phyloP scores from a whole-genome alignment of 768 basidiomycete genomes.

The Paxillus rubicundulus region DNA sequence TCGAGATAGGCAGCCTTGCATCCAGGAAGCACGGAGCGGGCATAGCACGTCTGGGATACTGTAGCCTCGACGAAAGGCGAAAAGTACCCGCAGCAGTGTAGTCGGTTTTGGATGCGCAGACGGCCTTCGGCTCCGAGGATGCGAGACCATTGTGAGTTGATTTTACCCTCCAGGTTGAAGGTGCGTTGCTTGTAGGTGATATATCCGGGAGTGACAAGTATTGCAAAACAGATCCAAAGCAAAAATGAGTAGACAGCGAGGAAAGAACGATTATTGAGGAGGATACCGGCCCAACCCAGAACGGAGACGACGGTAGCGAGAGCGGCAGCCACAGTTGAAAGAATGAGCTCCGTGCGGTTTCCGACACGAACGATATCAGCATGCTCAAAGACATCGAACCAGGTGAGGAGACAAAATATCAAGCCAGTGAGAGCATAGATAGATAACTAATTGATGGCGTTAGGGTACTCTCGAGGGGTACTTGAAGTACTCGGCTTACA shows the following conservation, averaged over 20 bases:
- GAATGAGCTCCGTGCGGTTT: slow-evolving; percentile 62
- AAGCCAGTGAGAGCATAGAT: slow-evolving; percentile 59
- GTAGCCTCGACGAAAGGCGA: slow-evolving; percentile 80
- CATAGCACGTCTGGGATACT: slow-evolving; percentile 68
- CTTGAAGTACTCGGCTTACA: slow-evolving; percentile 4
- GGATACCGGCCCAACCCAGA: slow-evolving; percentile 75
- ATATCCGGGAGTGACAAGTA: slow-evolving; percentile 76
- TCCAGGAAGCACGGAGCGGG: slow-evolving; percentile 67
- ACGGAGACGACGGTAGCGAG: slow-evolving; percentile 62
- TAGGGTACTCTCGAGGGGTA: background rate
- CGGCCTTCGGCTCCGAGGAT: slow-evolving; percentile 57
- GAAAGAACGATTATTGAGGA: slow-evolving; percentile 83
- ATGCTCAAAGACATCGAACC: slow-evolving; percentile 70
- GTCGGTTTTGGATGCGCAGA: slow-evolving; percentile 67
- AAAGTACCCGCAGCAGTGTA: slow-evolving; percentile 80
- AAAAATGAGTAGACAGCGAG: slow-evolving; percentile 70
- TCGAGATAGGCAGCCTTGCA: slow-evolving; percentile 66
- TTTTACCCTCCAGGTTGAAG: slow-evolving; percentile 81
- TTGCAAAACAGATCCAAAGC: slow-evolving; percentile 70
- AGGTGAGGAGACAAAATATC: slow-evolving; percentile 66
- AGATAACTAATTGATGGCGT: slow-evolving; percentile 42
- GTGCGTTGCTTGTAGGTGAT: slow-evolving; percentile 69
- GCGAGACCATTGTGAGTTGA: slow-evolving; percentile 75
- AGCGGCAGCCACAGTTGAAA: slow-evolving; percentile 65
- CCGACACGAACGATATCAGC: slow-evolving; percentile 73